Evolutionary conservation across 495 filamentous ascomycete genomes (phyloP).

Genomic region (Penicillium macrosclerotiorum): DNA sequence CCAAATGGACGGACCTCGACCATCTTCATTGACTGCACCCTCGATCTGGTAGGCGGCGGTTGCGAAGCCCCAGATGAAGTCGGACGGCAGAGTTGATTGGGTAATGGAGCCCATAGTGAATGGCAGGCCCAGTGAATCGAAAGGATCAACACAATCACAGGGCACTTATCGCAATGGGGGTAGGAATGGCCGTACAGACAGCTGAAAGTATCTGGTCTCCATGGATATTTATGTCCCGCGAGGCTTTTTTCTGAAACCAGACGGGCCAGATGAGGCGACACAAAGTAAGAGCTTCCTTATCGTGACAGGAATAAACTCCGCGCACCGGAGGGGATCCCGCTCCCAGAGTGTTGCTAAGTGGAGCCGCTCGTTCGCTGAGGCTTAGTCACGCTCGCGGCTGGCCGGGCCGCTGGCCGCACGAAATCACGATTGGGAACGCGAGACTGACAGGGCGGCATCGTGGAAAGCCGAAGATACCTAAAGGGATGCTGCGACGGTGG

Average conservation of each 20-base stretch:
- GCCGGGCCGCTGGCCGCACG: conserved; percentile 29
- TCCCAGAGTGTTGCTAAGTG: conserved; percentile 22
- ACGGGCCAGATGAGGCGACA: background rate
- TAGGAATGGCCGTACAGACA: background rate
- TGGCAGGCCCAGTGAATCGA: conserved; percentile 18
- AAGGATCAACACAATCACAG: conserved; percentile 17
- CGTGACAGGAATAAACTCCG: conserved; percentile 30
- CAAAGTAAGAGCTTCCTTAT: conserved; percentile 22
- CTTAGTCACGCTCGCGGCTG: too few relatives aligned
- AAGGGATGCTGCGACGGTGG: too few relatives aligned
- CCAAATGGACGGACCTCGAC: conserved; percentile 73
- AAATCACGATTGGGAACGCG: background rate
- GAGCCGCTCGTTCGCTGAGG: conserved; percentile 10
- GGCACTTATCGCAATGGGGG: too few relatives aligned
- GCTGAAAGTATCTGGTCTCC: conserved; percentile 37
- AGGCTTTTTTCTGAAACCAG: conserved; percentile 5
- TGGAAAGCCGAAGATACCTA: too few relatives aligned
- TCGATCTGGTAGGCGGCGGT: conserved; percentile 82
- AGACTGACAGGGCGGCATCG: background rate
- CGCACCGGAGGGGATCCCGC: conserved; percentile 63
- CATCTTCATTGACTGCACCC: conserved; percentile 64
- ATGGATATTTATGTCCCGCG: conserved; percentile 46
- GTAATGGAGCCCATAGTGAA: conserved; percentile 32
- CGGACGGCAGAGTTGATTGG: conserved; percentile 56
- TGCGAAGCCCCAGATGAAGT: conserved; percentile 82